phyloP scores from a whole-genome alignment of 2,329 filamentous ascomycete species.

The Ophiostoma sp. region DNA sequence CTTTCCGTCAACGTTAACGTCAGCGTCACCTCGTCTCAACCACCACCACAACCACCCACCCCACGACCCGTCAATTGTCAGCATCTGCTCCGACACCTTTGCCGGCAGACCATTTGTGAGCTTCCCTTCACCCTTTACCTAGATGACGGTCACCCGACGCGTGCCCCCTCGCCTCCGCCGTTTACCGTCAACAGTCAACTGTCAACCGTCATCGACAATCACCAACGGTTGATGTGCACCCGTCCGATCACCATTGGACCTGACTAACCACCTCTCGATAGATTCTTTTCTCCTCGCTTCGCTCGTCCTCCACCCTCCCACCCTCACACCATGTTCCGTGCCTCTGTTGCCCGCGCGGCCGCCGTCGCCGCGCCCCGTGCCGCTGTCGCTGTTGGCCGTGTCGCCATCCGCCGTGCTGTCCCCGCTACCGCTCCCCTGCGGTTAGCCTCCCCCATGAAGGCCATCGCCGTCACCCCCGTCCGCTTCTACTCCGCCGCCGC shows the following conservation, averaged over 20 bases:
- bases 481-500: conserved; percentile 85
- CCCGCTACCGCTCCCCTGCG: neutral
- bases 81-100: neutral
- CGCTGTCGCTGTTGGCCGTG: conserved; percentile 51
- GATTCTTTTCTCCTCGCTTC: neutral
- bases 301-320: neutral
- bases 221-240: neutral
- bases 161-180: neutral
- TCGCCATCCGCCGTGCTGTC: conserved; percentile 35
- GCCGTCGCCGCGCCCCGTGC: conserved; percentile 54
- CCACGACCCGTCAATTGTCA: neutral
- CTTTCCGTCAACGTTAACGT: conserved; percentile 2
- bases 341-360: conserved; percentile 49
- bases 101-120: conserved; percentile 11
- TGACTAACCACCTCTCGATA: neutral
- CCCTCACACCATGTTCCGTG: conserved; percentile 76
- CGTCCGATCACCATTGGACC: neutral
- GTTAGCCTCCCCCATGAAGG: conserved; percentile 33
- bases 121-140: neutral
- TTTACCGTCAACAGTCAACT: neutral
- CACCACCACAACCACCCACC: neutral
- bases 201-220: neutral
- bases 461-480: conserved; percentile 58
- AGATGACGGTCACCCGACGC: neutral
- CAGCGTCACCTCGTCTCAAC: neutral